Conservation (phyloP, 1,139 yeast species). For the Dujonia santamariae region DNA sequence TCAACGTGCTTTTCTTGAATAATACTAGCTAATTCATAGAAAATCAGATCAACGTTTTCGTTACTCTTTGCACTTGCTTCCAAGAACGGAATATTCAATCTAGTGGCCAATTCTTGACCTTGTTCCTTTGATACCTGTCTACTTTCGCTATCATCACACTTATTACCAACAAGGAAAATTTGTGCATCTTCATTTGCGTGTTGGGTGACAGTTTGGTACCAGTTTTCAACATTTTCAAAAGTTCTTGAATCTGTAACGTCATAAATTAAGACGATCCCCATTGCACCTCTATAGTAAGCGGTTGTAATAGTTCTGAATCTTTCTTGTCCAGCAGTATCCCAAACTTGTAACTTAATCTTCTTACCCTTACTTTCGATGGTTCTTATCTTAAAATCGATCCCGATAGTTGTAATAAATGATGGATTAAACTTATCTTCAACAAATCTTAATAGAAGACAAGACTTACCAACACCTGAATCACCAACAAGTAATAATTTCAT, state of each 20-base stretch:
- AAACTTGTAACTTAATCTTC: slow-evolving; percentile 89
- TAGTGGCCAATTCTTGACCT: slow-evolving; percentile 87
- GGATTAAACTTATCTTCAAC: slow-evolving; percentile 98
- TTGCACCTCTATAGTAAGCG: slow-evolving; percentile 97
- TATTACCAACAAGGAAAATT: slow-evolving; percentile 90
- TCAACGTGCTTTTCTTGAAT: slow-evolving; percentile 75
- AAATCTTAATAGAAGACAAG: slow-evolving; percentile 89
- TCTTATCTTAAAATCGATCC: slow-evolving; percentile 96
- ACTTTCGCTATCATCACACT: slow-evolving; percentile 81
- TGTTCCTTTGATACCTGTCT: slow-evolving; percentile 81
- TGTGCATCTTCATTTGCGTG: slow-evolving; percentile 97
- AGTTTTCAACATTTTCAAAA: slow-evolving; percentile 79
- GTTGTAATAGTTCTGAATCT: slow-evolving; percentile 97
- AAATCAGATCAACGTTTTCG: slow-evolving; percentile 86
- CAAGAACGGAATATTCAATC: slow-evolving; percentile 83
- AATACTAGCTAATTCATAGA: slow-evolving; percentile 84
- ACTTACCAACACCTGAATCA: slow-evolving; percentile 96
- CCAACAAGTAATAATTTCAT: slow-evolving; percentile 93
- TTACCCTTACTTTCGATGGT: slow-evolving; percentile 93
- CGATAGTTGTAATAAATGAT: slow-evolving; percentile 93
- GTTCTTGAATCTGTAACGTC: slow-evolving; percentile 96
- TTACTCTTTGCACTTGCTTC: slow-evolving; percentile 97
- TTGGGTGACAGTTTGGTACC: slow-evolving; percentile 94
- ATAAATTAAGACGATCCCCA: slow-evolving; percentile 94
- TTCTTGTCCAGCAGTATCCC: slow-evolving; percentile 99